Evolutionary conservation across 352 stramenopile genomes (phyloP), one percentile per base, ranked within the genome.

Genomic region (Globisporangium rhizosaccharum): DNA sequence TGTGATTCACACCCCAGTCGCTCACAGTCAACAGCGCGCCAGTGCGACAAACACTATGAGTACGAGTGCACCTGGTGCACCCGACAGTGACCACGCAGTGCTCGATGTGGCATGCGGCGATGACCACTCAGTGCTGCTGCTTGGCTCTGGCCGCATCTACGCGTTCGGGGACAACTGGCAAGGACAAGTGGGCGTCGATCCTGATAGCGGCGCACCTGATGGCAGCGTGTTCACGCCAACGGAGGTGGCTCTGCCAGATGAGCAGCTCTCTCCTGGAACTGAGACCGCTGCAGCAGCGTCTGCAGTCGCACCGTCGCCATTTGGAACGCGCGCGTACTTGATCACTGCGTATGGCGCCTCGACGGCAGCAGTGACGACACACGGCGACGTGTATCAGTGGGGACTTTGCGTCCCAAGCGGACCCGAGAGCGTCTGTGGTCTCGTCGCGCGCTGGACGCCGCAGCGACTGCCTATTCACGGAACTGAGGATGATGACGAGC

Each of bases 161-260:
- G 69, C 67, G 6, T 93, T 75, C 45, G 85, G 85, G 0, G 84
- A 82, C 60, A 83, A 89, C 47, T 87, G 83, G 68, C 61, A 84
- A 9, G 85, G 83, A 0, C 83, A 95, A 51, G 72, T 95, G 7
- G 85, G 78, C 0, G 56, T 88, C n/a, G 63, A 85, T 4, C 67
- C 69, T 4, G 50, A 56, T 5, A 59, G 59, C 1, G n/a, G 59
- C 1, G 20, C 15, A 23, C 20, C 54, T 17, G 44, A 28, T 17
- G 56, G 62, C 1, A 65, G 50, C 1, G 42, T 65, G 11, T 52
- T 44, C 25, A 44, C 51, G 23, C 57, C 61, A 3, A 48, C 23
- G 1, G 23, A 30, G 2, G 30, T 67, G 12, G 3, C 25, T 4
- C 25, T 65, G 11, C 50, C 57, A 20, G 23, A n/a, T 53, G 25